These are phyloP conservation scores for Cyclotella distinguenda DNA, from an alignment of 108 stramenopile genomes.

Conservation along the genomic window DNA sequence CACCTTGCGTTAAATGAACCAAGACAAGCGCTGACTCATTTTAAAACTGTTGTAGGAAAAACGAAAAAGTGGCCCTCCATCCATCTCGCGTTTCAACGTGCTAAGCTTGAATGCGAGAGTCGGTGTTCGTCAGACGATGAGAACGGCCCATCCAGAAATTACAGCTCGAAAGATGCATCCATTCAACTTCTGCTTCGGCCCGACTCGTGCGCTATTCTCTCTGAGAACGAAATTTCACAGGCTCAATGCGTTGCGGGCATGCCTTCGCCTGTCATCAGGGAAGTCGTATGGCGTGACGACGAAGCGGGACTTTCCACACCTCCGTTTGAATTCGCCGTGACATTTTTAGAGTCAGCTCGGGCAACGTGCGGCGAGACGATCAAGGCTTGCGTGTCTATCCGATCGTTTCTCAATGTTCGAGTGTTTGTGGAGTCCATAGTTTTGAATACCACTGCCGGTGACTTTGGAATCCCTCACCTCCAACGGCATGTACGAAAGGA, in stretches of 20 bases:
- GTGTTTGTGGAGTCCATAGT: slow-evolving; percentile 53
- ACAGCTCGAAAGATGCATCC: slow-evolving; percentile 13
- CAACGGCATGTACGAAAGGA: slow-evolving; percentile 14
- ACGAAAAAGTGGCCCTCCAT: slow-evolving; percentile 67
- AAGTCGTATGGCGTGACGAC: slow-evolving; percentile 36
- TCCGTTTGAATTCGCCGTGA: slow-evolving; percentile 73
- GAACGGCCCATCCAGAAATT: slow-evolving; percentile 6
- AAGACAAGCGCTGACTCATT: slow-evolving; percentile 50
- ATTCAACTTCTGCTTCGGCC: slow-evolving; percentile 30
- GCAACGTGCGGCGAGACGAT: slow-evolving; percentile 68
- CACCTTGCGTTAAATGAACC: slow-evolving; percentile 52
- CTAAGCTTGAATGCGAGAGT: slow-evolving; percentile 64
- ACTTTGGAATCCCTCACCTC: slow-evolving; percentile 17
- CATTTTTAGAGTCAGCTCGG: slow-evolving; percentile 65
- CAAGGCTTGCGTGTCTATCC: slow-evolving; percentile 56
- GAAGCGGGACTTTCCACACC: slow-evolving; percentile 21
- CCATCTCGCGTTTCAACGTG: slow-evolving; percentile 56
- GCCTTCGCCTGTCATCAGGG: not conserved
- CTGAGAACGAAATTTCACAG: slow-evolving; percentile 6
- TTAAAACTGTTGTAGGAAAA: slow-evolving; percentile 53
- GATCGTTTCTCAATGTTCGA: slow-evolving; percentile 65
- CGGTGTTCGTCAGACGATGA: slow-evolving; percentile 19
- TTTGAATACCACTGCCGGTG: slow-evolving; percentile 35
- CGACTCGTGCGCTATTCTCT: slow-evolving; percentile 22
- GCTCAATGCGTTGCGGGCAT: slow-evolving; percentile 9